Percentiles rank a stretch among this genome's conserved stretches.
phyloP scores from a whole-genome alignment of 169 alveolate genomes.

The Cryptosporidium baileyi region DNA sequence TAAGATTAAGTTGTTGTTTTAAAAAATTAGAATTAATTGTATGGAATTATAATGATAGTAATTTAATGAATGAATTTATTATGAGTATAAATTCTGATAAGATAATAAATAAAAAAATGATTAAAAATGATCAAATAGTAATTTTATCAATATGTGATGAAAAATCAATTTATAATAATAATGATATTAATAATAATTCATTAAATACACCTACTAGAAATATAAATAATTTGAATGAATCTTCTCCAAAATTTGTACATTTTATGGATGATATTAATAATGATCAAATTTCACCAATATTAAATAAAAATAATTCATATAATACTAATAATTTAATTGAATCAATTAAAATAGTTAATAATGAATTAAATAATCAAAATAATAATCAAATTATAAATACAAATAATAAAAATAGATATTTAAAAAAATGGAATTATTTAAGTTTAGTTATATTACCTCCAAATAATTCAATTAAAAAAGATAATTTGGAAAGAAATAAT shows the following conservation, averaged over 20 bases:
- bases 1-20: constrained; percentile 46
- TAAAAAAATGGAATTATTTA: constrained; percentile 53
- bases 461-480: background rate
- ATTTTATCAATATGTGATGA: constrained; percentile 31
- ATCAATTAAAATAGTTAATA: background rate
- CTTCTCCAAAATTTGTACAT: constrained; percentile 30
- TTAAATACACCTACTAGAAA: constrained; percentile 22
- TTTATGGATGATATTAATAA: background rate
- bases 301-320: background rate
- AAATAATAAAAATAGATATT: background rate
- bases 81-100: constrained; percentile 22
- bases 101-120: constrained; percentile 8
- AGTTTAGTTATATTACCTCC: constrained; percentile 62
- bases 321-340: background rate
- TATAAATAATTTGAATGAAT: background rate
- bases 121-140: constrained; percentile 20
- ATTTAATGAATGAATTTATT: constrained; percentile 21
- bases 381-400: background rate
- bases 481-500: background rate
- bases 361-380: background rate
- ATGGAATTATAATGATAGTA: constrained; percentile 61
- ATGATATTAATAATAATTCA: background rate
- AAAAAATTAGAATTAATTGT: constrained; percentile 18
- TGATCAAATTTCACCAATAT: background rate
- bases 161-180: background rate